phyloP scores from a whole-genome alignment of 208 protist genomes.

The Trypanosoma conorhini region DNA sequence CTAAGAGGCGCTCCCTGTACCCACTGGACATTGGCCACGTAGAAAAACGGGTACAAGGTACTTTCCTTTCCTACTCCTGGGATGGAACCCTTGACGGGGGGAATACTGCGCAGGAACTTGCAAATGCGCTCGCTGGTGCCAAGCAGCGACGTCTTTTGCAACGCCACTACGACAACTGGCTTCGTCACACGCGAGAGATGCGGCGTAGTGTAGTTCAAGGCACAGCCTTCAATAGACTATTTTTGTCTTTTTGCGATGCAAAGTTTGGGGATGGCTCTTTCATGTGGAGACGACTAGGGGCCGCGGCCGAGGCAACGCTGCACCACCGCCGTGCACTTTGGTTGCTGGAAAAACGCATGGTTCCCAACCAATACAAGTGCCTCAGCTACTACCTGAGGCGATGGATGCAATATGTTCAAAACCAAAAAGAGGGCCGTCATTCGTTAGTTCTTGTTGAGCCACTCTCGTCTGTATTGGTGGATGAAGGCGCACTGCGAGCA shows the following conservation, averaged over 20 bases:
- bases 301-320: conserved; percentile 8
- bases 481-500: conserved; percentile 30
- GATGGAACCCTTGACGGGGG: not conserved
- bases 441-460: conserved; percentile 40
- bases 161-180: conserved; percentile 20
- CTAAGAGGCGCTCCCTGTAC: not conserved
- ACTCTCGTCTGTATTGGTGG: conserved; percentile 39
- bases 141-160: conserved; percentile 3
- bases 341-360: conserved; percentile 32
- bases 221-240: conserved; percentile 49
- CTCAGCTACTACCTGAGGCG: conserved; percentile 30
- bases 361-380: conserved; percentile 5
- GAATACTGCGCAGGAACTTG: not conserved
- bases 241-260: conserved; percentile 46
- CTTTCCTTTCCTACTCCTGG: not conserved
- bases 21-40: not conserved
- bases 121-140: not conserved
- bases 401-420: conserved; percentile 33
- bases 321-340: conserved; percentile 23
- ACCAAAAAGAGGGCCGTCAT: conserved; percentile 6
- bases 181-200: not conserved
- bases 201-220: not conserved
- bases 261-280: conserved; percentile 26
- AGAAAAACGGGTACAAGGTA: not conserved
- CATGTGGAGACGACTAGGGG: conserved; percentile 15